A percentile compares a stretch with the other conserved stretches of the same genome.
Conservation (phyloP, 2,329 filamentous ascomycete genomes). For the Arachnomyces sp. region DNA sequence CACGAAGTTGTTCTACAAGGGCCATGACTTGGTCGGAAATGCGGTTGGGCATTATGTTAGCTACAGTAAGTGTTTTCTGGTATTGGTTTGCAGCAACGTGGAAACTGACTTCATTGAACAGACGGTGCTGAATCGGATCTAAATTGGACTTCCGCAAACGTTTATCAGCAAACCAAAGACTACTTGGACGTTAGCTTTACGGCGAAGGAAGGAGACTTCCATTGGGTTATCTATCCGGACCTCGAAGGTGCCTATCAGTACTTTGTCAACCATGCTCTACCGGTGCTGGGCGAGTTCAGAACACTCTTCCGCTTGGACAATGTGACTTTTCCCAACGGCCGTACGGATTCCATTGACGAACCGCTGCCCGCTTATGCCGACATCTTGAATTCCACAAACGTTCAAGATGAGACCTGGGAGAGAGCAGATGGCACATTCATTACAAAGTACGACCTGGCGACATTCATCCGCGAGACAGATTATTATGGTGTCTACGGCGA, state of each 20-base stretch:
- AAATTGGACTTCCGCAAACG: slow-evolving; percentile 40
- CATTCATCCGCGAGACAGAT: slow-evolving; percentile 33
- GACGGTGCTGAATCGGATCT: slow-evolving; percentile 43
- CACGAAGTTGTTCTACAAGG: slow-evolving; percentile 35
- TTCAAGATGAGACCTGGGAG: slow-evolving; percentile 50
- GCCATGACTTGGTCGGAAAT: slow-evolving; percentile 34
- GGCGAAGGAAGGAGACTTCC: slow-evolving; percentile 42
- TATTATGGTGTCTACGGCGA: slow-evolving; percentile 46
- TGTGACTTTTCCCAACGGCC: slow-evolving; percentile 40
- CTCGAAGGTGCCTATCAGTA: slow-evolving; percentile 50
- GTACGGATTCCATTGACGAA: slow-evolving; percentile 41
- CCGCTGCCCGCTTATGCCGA: slow-evolving; percentile 38
- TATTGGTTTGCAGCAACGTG: no score
- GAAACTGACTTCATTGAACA: slow-evolving; percentile 14
- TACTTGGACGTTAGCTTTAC: slow-evolving; percentile 45
- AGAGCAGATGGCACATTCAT: slow-evolving; percentile 42
- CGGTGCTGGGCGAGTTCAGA: slow-evolving; percentile 44
- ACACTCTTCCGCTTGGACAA: slow-evolving; percentile 47
- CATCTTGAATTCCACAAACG: slow-evolving; percentile 39
- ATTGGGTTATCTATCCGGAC: slow-evolving; percentile 46
- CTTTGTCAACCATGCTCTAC: slow-evolving; percentile 45
- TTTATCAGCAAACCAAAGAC: slow-evolving; percentile 33
- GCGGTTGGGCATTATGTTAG: slow-evolving; percentile 40
- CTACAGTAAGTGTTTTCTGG: slow-evolving; percentile 28
- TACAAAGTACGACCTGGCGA: slow-evolving; percentile 46